Conservation (phyloP, 257 asterid species). For the Ocimum tenuiflorum region DNA sequence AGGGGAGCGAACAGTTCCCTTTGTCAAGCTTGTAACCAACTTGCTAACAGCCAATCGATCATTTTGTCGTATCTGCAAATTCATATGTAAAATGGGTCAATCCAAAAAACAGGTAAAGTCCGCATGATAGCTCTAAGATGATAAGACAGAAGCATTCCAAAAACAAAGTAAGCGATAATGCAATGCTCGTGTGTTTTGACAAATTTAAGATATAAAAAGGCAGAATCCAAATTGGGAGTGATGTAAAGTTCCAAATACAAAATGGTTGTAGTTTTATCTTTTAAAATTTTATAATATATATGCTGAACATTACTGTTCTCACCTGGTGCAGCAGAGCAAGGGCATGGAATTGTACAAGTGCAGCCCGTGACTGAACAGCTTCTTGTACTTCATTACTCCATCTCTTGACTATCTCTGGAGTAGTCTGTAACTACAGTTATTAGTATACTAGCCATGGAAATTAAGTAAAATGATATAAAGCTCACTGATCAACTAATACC, state of each 20-base stretch:
- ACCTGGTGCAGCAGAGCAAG: slow-evolving; percentile 93
- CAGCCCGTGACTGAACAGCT: slow-evolving; percentile 92
- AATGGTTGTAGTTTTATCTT: not conserved
- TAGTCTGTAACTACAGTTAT: slow-evolving; percentile 47
- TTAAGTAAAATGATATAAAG: slow-evolving; percentile 2
- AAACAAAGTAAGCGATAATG: too few species aligned
- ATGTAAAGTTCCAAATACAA: not conserved
- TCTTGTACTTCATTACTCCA: slow-evolving; percentile 99
- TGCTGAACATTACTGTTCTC: slow-evolving; percentile 9
- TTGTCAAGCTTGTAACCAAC: slow-evolving; percentile 88
- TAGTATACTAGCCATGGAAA: slow-evolving; percentile 7
- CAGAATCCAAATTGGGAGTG: not conserved
- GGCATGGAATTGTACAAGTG: slow-evolving; percentile 93
- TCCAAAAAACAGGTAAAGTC: too few species aligned
- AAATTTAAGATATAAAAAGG: too few species aligned
- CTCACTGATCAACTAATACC: slow-evolving; percentile 33
- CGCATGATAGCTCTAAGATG: too few species aligned
- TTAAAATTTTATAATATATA: too few species aligned
- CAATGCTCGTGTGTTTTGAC: too few species aligned
- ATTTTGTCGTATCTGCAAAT: slow-evolving; percentile 81
- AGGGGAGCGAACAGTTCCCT: slow-evolving; percentile 87
- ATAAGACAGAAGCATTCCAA: too few species aligned
- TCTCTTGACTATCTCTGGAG: slow-evolving; percentile 86
- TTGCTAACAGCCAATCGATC: slow-evolving; percentile 94
- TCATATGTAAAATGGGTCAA: slow-evolving; percentile 1